A percentile compares a stretch with the other conserved stretches of the same genome.
These are phyloP conservation scores for Salix brachista DNA, from an alignment of 345 rosid genomes.

Conservation along the genomic window DNA sequence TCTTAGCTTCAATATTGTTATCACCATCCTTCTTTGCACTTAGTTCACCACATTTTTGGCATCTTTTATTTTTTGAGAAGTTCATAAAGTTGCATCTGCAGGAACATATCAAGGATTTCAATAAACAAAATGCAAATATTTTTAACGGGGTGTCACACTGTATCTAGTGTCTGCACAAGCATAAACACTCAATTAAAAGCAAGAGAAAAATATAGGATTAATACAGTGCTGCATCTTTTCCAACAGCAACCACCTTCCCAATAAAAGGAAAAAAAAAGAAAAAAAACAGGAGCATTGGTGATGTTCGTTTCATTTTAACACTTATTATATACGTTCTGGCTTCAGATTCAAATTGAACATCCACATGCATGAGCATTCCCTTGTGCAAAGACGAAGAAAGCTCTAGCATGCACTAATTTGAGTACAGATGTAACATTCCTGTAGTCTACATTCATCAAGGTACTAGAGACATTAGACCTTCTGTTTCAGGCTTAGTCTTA, in stretches of 20 bases:
- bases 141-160: not conserved
- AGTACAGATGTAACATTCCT: not conserved
- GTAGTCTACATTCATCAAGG: not conserved
- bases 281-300: not conserved
- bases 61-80: conserved; percentile 38
- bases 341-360: not conserved
- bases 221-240: not conserved
- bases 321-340: not conserved
- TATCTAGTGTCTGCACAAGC: not conserved
- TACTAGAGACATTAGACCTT: not conserved
- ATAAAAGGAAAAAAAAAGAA: not conserved
- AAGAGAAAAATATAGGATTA: not conserved
- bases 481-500: not conserved
- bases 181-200: not conserved
- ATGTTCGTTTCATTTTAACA: not conserved
- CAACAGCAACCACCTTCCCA: not conserved
- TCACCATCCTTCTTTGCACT: conserved; percentile 29
- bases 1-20: conserved; percentile 33
- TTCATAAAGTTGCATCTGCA: conserved; percentile 58
- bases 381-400: not conserved
- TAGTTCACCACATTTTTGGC: conserved; percentile 44
- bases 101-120: conserved; percentile 8
- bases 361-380: not conserved
- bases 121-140: not conserved
- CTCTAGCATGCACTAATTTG: not conserved